Percentiles rank a stretch among this genome's conserved stretches.
Conservation (phyloP, 2,329 filamentous ascomycete genomes). For the Fusarium temperatum region DNA sequence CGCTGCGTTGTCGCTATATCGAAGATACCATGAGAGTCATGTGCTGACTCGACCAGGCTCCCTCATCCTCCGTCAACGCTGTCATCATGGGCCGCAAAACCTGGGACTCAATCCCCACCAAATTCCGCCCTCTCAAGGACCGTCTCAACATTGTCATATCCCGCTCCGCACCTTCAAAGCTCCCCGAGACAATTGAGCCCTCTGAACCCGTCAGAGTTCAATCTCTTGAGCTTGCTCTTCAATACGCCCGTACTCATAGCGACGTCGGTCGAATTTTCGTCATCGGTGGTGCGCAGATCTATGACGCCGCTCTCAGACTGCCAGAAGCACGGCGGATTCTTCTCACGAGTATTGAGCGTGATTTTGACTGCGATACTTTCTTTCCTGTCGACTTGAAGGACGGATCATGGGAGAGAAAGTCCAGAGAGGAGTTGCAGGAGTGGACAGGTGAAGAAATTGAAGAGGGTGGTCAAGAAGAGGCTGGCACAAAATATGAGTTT, state of each 20-base stretch:
- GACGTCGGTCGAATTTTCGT: slow-evolving; percentile 74
- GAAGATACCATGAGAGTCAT: neutral
- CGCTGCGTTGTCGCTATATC: neutral
- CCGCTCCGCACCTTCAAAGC: slow-evolving; percentile 52
- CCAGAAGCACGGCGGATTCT: slow-evolving; percentile 69
- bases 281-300: slow-evolving; percentile 91
- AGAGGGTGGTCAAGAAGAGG: slow-evolving; percentile 68
- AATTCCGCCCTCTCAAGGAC: slow-evolving; percentile 80
- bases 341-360: slow-evolving; percentile 72
- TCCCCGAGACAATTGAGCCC: slow-evolving; percentile 6
- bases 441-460: slow-evolving; percentile 74
- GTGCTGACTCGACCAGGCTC: slow-evolving; percentile 35
- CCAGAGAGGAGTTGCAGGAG: slow-evolving; percentile 62
- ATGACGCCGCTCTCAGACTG: slow-evolving; percentile 72
- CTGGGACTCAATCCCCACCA: slow-evolving; percentile 86
- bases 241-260: slow-evolving; percentile 53
- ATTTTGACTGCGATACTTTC: slow-evolving; percentile 80
- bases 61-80: slow-evolving; percentile 65
- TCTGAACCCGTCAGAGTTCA: slow-evolving; percentile 62
- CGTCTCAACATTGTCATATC: slow-evolving; percentile 86
- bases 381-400: slow-evolving; percentile 69
- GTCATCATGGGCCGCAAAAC: slow-evolving; percentile 99
- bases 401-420: slow-evolving; percentile 64
- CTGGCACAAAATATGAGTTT: slow-evolving; percentile 73
- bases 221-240: slow-evolving; percentile 68